Evolutionary conservation across 139 green algal species (phyloP).

Genomic region (Dunaliella sp.): DNA sequence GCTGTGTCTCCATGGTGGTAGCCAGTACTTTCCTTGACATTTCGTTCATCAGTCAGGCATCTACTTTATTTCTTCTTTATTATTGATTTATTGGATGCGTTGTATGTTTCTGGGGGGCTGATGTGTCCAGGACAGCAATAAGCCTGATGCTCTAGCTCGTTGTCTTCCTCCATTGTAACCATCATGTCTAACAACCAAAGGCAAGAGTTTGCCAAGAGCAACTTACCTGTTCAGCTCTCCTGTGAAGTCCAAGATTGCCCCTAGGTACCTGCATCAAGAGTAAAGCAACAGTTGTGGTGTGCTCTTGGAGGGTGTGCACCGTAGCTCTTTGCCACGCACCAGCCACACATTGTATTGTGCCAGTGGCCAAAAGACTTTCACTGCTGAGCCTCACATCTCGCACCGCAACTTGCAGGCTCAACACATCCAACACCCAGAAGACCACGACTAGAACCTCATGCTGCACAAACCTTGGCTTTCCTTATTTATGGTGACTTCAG

Average conservation of each 20-base stretch:
- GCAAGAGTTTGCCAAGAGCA: background rate
- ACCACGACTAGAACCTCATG: background rate
- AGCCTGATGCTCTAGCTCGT: background rate
- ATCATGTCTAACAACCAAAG: background rate
- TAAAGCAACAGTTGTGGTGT: background rate
- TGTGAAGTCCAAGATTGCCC: conserved; percentile 79
- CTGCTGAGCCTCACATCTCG: background rate
- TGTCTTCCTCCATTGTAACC: too few species aligned
- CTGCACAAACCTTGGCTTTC: too few species aligned
- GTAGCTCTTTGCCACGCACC: background rate
- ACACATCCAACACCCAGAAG: background rate
- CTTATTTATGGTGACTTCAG: too few species aligned
- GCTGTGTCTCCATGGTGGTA: too few species aligned
- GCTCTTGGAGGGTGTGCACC: background rate
- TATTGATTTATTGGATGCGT: too few species aligned
- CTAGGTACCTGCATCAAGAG: conserved; percentile 48
- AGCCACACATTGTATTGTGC: background rate
- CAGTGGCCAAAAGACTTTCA: background rate
- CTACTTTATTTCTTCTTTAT: background rate
- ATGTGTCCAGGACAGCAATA: background rate
- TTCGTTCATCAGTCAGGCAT: background rate
- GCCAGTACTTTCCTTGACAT: too few species aligned
- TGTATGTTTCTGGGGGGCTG: too few species aligned
- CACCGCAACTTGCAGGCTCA: background rate
- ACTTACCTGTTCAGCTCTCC: conserved; percentile 76